phyloP scores from a whole-genome alignment of 306 rosid species.

The Rubus idaeus region DNA sequence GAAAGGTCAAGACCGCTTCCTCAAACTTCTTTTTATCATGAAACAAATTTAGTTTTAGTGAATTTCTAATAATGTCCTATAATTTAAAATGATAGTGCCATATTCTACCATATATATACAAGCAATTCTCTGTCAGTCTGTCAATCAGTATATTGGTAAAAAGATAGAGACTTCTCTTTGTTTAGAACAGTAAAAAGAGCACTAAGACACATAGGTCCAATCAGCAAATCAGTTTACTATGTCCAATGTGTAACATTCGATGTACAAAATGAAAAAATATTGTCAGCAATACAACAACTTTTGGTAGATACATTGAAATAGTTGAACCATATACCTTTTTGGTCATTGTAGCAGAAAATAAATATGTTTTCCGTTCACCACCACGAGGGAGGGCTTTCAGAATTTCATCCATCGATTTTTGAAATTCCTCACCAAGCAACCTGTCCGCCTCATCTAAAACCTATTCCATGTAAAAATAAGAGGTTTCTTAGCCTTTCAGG shows the following conservation, averaged over 20 bases:
- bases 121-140: too few relatives aligned
- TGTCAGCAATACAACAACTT: neutral
- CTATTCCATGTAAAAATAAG: conserved; percentile 35
- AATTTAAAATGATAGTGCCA: too few relatives aligned
- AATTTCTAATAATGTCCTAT: too few relatives aligned
- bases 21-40: too few relatives aligned
- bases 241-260: neutral
- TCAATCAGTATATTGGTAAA: neutral
- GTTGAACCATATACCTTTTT: conserved; percentile 54
- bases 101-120: too few relatives aligned
- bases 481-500: neutral
- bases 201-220: neutral
- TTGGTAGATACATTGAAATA: neutral
- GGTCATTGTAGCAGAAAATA: conserved; percentile 97
- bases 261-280: neutral
- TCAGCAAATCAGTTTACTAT: neutral
- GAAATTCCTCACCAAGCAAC: conserved; percentile 75
- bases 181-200: neutral
- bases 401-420: conserved; percentile 77
- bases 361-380: conserved; percentile 65
- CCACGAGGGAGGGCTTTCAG: conserved; percentile 54
- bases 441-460: conserved; percentile 96
- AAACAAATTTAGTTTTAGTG: too few relatives aligned
- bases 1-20: too few relatives aligned
- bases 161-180: neutral